These are phyloP conservation scores for Rubus idaeus DNA, from an alignment of 306 rosid genomes.

Conservation along the genomic window DNA sequence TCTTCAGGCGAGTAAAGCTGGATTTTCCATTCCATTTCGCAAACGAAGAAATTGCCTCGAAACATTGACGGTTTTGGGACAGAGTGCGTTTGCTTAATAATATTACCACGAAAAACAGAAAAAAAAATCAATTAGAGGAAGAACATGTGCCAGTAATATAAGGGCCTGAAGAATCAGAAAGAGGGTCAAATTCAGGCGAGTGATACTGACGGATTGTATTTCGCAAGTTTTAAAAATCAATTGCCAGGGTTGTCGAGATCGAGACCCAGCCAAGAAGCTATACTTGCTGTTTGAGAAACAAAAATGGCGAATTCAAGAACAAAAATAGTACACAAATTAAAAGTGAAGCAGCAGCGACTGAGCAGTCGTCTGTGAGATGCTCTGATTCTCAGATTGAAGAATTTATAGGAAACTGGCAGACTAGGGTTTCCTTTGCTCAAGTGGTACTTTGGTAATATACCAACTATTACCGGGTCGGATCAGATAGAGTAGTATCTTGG, in stretches of 20 bases:
- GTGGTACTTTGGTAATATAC: background rate
- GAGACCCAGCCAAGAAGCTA: slow-evolving; percentile 72
- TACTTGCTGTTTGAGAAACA: slow-evolving; percentile 35
- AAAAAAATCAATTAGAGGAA: background rate
- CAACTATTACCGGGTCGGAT: background rate
- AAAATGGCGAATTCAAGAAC: too few relatives aligned
- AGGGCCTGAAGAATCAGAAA: slow-evolving; percentile 66
- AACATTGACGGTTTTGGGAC: slow-evolving; percentile 71
- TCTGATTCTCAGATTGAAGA: background rate
- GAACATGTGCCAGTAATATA: slow-evolving; percentile 46
- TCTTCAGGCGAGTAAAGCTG: slow-evolving; percentile 35
- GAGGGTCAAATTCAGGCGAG: slow-evolving; percentile 64
- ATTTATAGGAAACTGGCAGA: background rate
- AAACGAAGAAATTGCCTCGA: slow-evolving; percentile 94
- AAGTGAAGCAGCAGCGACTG: background rate
- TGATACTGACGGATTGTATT: slow-evolving; percentile 47
- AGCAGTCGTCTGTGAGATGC: background rate
- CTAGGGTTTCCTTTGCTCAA: background rate
- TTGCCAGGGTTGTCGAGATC: slow-evolving; percentile 35
- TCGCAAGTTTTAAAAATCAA: slow-evolving; percentile 54
- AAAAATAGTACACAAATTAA: background rate
- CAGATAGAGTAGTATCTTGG: background rate
- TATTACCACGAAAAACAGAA: background rate
- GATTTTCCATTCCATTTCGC: slow-evolving; percentile 40
- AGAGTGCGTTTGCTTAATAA: slow-evolving; percentile 76